Evolutionary conservation across 2,329 filamentous ascomycete species (phyloP).

Genomic region (Colletotrichum agaves): DNA sequence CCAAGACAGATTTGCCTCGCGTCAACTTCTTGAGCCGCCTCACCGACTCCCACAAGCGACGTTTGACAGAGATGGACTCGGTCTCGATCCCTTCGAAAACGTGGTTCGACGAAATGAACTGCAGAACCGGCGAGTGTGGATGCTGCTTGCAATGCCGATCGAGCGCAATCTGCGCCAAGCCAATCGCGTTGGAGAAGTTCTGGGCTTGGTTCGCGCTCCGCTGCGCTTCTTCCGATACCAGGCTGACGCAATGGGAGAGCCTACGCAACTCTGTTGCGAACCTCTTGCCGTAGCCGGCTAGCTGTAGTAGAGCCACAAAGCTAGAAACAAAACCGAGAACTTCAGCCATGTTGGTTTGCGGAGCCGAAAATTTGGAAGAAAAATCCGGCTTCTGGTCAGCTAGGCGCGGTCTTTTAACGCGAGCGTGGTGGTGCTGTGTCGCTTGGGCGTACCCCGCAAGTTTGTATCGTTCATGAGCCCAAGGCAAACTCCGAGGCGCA

Average conservation of each 20-base stretch:
- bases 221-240: background rate
- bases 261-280: background rate
- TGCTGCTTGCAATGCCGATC: background rate
- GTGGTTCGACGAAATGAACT: background rate
- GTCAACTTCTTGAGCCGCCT: background rate
- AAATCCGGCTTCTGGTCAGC: too few relatives aligned
- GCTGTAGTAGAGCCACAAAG: constrained; percentile 29
- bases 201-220: background rate
- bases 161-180: background rate
- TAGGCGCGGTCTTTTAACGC: too few relatives aligned
- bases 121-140: background rate
- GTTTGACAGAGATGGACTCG: background rate
- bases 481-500: too few relatives aligned
- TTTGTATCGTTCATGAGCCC: too few relatives aligned
- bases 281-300: constrained; percentile 8
- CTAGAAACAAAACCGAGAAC: constrained; percentile 5
- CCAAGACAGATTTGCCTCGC: background rate
- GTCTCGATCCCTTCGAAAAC: background rate
- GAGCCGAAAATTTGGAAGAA: too few relatives aligned
- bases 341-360: constrained; percentile 1
- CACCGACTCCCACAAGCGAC: background rate
- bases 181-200: background rate
- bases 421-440: too few relatives aligned
- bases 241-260: background rate
- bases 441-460: too few relatives aligned